Conservation (phyloP, 768 basidiomycete genomes). For the Scleroderma citrinum region DNA sequence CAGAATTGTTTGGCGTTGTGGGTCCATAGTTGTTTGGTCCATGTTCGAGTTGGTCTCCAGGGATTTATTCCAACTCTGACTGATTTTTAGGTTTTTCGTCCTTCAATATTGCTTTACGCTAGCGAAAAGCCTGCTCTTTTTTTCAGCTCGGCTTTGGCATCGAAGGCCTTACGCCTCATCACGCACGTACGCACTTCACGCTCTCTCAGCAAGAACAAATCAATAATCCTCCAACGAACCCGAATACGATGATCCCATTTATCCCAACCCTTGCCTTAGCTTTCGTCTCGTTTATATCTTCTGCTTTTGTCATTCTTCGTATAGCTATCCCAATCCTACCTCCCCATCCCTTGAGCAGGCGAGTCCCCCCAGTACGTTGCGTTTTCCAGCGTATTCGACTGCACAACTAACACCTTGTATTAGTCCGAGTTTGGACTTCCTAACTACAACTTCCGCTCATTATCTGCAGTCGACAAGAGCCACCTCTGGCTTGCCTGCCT, state of each 20-base stretch:
- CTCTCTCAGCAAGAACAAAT: constrained; percentile 12
- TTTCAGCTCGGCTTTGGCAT: constrained; percentile 27
- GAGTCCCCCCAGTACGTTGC: constrained; percentile 60
- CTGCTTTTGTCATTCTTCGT: constrained; percentile 71
- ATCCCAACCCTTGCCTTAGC: constrained; percentile 60
- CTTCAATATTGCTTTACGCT: constrained; percentile 12
- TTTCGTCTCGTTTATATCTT: constrained; percentile 66
- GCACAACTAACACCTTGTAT: constrained; percentile 9
- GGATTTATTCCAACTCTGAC: constrained; percentile 3
- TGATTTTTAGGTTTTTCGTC: constrained; percentile 5
- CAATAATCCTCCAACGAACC: constrained; percentile 15
- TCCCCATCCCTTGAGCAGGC: constrained; percentile 65
- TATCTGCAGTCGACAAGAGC: constrained; percentile 63
- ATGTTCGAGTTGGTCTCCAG: constrained; percentile 7
- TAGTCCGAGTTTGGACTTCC: constrained; percentile 76
- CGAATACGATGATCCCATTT: constrained; percentile 56
- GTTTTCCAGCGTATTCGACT: not conserved
- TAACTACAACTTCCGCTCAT: constrained; percentile 47
- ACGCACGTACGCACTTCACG: constrained; percentile 26
- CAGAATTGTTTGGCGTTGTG: constrained; percentile 19
- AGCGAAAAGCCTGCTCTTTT: constrained; percentile 24
- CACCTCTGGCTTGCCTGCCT: constrained; percentile 69
- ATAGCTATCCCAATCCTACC: constrained; percentile 72
- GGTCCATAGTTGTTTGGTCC: constrained; percentile 16
- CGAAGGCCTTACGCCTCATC: constrained; percentile 34